Evolutionary conservation across 352 stramenopile species (phyloP).

Genomic region (Phytophthora pistaciae): DNA sequence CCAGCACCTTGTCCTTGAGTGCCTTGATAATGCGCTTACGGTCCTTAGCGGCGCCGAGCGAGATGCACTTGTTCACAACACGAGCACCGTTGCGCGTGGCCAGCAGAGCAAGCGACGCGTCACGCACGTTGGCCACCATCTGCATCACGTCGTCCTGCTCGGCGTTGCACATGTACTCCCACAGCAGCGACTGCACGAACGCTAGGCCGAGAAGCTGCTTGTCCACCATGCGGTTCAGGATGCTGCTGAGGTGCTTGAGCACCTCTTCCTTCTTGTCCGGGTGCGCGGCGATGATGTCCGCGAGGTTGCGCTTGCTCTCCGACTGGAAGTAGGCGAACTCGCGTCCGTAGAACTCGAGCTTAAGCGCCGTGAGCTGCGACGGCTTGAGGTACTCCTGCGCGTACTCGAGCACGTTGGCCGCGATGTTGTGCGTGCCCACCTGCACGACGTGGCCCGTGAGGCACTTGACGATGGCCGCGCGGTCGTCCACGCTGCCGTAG

Average conservation of each 20-base stretch:
- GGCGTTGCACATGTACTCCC: slow-evolving; percentile 90
- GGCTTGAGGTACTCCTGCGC: slow-evolving; percentile 88
- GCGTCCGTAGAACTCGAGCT: slow-evolving; percentile 91
- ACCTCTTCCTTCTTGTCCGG: slow-evolving; percentile 79
- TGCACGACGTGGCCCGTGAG: slow-evolving; percentile 94
- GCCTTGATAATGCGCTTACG: slow-evolving; percentile 93
- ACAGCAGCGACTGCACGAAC: slow-evolving; percentile 91
- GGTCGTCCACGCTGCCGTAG: slow-evolving; percentile 90
- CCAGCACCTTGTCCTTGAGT: slow-evolving; percentile 91
- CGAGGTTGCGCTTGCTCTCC: slow-evolving; percentile 87
- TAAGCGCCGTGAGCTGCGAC: slow-evolving; percentile 86
- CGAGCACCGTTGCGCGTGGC: slow-evolving; percentile 89
- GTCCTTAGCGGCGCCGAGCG: slow-evolving; percentile 87
- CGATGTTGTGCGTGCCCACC: slow-evolving; percentile 95
- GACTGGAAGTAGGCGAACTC: slow-evolving; percentile 90
- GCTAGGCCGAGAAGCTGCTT: slow-evolving; percentile 90
- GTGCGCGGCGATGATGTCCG: slow-evolving; percentile 74
- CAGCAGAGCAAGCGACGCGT: slow-evolving; percentile 86
- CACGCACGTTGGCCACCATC: slow-evolving; percentile 88
- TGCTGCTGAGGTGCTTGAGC: slow-evolving; percentile 69
- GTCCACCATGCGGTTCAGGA: slow-evolving; percentile 90
- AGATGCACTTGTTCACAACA: slow-evolving; percentile 89
- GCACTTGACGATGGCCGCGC: slow-evolving; percentile 87
- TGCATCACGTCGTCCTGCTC: slow-evolving; percentile 82
- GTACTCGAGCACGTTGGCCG: slow-evolving; percentile 94